Evolutionary conservation across 1,284 basidiomycete species (phyloP), one percentile per base, ranked within the genome.

Genomic region (Ustanciosporium gigantosporum): DNA sequence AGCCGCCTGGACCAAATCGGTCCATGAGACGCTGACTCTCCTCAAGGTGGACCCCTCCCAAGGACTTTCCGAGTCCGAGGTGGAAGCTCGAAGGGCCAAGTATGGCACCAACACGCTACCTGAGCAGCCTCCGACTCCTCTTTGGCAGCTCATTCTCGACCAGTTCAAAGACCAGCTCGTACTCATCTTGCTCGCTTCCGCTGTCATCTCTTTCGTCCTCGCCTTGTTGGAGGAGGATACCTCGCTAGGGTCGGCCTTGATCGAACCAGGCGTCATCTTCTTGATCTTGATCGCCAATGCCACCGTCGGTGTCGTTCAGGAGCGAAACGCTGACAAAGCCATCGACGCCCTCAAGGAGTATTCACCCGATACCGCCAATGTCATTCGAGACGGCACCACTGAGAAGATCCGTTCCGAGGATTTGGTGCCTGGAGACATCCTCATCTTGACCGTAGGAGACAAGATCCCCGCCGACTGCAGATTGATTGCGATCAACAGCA

Each of bases 101-200:
- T 71, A 69, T 46, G 73, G 73, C 15, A 14, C 36, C 36, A 75
- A 75, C 39, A 60, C 64, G n/a, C 83, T 96, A 13, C 90, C 91
- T 14, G 91, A 95, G 73, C 88, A 93, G 14, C 87, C 89, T 0
- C 82, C 90, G 1, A 95, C 91, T 3, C 91, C 94, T 4, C 79
- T 98, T 34, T 92, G 90, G 89, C 85, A 90, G 73, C 86, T 97
- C 56, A 89, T 98, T 56, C 83, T 98, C 17, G 92, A 94, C 68
- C 94, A 98, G 81, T 98, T 98, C 83, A 88, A 77, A 46, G 75
- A 77, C 50, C 73, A 76, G 53, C 67, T 77, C 35, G 75, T 77
- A 21, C 57, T 76, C 35, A 76, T 77, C 43, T 61, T 77, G 11
- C 69, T 77, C 36, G 70, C 46, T 3, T 76, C 74, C 5, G 75